Conservation (phyloP, 2,329 filamentous ascomycete genomes). For the Claviceps digitariae region DNA sequence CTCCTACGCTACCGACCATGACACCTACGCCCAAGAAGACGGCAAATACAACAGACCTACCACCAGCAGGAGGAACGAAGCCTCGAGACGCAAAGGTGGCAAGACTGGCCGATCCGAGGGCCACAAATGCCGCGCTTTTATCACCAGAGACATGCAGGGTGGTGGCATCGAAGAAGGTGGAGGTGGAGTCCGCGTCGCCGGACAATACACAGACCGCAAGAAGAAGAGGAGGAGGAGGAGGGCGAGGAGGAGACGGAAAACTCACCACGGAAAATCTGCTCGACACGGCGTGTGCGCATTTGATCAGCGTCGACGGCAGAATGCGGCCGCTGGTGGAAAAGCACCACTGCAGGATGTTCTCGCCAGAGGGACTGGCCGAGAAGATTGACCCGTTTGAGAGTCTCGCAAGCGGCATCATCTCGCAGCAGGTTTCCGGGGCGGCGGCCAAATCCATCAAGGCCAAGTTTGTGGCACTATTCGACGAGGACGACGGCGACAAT, state of each 20-base stretch:
- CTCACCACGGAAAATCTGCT: conserved; percentile 61
- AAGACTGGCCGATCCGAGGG: conserved; percentile 48
- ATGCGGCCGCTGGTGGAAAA: conserved; percentile 59
- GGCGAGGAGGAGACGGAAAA: neutral
- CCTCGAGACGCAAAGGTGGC: conserved; percentile 28
- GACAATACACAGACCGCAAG: conserved; percentile 22
- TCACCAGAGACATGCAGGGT: conserved; percentile 57
- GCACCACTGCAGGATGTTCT: conserved; percentile 68
- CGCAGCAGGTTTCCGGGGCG: conserved; percentile 89
- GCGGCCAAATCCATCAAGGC: conserved; percentile 81
- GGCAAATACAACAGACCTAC: conserved; percentile 24
- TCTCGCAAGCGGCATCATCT: conserved; percentile 78
- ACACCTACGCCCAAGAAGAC: conserved; percentile 25
- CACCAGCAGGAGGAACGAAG: conserved; percentile 20
- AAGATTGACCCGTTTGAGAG: conserved; percentile 78
- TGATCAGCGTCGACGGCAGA: conserved; percentile 59
- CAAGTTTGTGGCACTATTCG: conserved; percentile 68
- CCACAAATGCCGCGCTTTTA: conserved; percentile 57
- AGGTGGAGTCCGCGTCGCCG: conserved; percentile 29
- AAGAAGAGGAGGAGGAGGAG: conserved; percentile 15
- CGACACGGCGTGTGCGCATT: conserved; percentile 58
- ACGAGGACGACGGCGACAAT: conserved; percentile 17
- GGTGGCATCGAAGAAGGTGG: conserved; percentile 34
- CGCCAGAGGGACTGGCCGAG: conserved; percentile 68
- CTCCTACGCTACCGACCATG: conserved; percentile 30